These are phyloP conservation scores for Talaromyces liani DNA, from an alignment of 495 filamentous ascomycete genomes.

Conservation along the genomic window DNA sequence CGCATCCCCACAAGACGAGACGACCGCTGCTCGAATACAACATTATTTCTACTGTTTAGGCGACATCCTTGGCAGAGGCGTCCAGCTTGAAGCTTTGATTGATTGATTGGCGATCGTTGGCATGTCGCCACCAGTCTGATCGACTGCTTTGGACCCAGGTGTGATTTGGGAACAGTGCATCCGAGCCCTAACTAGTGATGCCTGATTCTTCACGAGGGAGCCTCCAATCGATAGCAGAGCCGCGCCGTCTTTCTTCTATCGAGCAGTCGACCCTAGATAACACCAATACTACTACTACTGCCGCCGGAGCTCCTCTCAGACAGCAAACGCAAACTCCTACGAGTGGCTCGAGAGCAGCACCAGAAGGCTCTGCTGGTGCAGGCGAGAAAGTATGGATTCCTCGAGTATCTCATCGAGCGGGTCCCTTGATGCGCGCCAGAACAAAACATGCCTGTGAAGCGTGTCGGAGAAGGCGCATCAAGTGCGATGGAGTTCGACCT, in stretches of 20 bases:
- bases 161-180: not conserved
- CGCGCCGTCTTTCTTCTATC: not conserved
- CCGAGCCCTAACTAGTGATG: not conserved
- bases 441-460: constrained; percentile 59
- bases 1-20: not conserved
- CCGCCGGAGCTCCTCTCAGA: not conserved
- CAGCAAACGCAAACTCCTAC: not conserved
- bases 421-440: constrained; percentile 19
- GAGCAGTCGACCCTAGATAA: not conserved
- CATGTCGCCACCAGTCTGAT: not conserved
- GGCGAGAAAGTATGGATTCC: constrained; percentile 5
- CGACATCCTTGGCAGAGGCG: not conserved
- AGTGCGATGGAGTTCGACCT: constrained; percentile 50
- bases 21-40: not conserved
- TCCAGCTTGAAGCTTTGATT: not conserved
- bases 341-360: not conserved
- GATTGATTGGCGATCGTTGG: not conserved
- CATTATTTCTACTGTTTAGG: not conserved
- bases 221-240: not conserved
- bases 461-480: constrained; percentile 60
- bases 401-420: not conserved
- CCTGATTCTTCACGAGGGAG: not conserved
- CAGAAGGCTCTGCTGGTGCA: not conserved
- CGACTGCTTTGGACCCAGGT: not conserved
- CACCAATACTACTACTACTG: not conserved